Base-by-base conservation (phyloP, 306 rosid species). In the Macrotyloma uniflorum region DNA sequence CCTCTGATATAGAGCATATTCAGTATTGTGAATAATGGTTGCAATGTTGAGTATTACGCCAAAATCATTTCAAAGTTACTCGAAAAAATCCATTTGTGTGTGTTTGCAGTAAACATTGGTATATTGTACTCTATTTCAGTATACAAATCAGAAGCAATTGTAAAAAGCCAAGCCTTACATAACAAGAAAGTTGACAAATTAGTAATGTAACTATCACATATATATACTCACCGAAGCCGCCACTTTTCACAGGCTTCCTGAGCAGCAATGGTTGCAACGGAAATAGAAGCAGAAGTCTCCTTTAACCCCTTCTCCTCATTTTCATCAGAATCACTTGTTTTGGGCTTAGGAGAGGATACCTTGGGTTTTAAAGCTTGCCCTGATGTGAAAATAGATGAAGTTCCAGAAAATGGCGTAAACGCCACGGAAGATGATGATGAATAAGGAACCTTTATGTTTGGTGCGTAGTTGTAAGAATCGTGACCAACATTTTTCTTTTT, bases 201-300 rank as follows among this genome's bases (percentile, higher is more conserved):
- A 43, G 33, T 6, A 74, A 79, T 50, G 77, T 61, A 69, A 77
- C 51, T 8, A 74, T 73, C 38, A 70, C 74, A 76, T 15, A 82
- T 11, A 54, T 59, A 76, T 72, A 81, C 88, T 76, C 72, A 95
- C 98, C 98, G 91, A 72, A 88, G 81, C 64, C 99, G 87, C 98
- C 98, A 95, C 87, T 88, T 90, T 80, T 95, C 98, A 87, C 97
- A 93, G 58, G 89, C 91, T 88, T 93, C 99, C 83, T 90, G 96
- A 76, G 87, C 85, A 75, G 91, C 87, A 82, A 82, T 57, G 11
- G 65, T 20, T 80, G 87, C 86, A 24, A 89, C 83, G 53, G 88
- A 69, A 73, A 79, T 55, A 79, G 90, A 83, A 50, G 70, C 78
- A 77, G 83, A 72, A 72, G 86, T 88, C 79, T 79, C 88, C 71